Conservation (phyloP, 768 basidiomycete species). For the Tephrocybe sp. region DNA sequence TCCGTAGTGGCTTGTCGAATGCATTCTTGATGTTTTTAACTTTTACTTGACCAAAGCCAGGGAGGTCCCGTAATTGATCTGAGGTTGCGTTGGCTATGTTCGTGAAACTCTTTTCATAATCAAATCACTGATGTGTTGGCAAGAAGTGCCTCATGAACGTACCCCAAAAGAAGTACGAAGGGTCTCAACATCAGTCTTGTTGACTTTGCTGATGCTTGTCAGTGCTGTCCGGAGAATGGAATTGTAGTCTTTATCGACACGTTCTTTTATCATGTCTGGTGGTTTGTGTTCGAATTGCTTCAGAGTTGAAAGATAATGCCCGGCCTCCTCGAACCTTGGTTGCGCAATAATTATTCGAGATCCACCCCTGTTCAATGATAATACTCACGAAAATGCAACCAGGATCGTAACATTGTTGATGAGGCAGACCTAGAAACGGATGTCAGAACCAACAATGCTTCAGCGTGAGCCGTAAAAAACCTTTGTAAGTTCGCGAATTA, state of each 20-base stretch:
- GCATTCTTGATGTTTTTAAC: conserved; percentile 89
- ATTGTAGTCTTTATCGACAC: conserved; percentile 85
- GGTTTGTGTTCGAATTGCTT: conserved; percentile 95
- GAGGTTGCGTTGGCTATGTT: conserved; percentile 73
- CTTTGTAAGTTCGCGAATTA: conserved; percentile 93
- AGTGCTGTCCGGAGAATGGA: conserved; percentile 80
- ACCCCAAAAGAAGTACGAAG: conserved; percentile 91
- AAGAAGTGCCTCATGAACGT: conserved; percentile 27
- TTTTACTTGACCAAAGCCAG: conserved; percentile 94
- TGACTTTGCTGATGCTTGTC: conserved; percentile 90
- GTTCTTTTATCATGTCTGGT: conserved; percentile 93
- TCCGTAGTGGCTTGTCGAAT: conserved; percentile 86
- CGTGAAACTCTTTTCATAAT: conserved; percentile 69
- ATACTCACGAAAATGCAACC: conserved; percentile 83
- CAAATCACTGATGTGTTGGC: not conserved
- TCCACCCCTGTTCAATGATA: no score
- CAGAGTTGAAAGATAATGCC: conserved; percentile 85
- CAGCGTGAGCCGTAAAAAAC: conserved; percentile 36
- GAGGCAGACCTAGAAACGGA: conserved; percentile 71
- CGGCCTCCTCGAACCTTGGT: conserved; percentile 84
- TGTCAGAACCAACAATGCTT: no score
- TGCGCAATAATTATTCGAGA: conserved; percentile 4
- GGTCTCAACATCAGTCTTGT: conserved; percentile 97
- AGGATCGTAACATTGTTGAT: conserved; percentile 94
- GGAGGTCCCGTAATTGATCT: conserved; percentile 78